Evolutionary conservation across 2,329 filamentous ascomycete species (phyloP).

Genomic region (Tolypocladium sp.): DNA sequence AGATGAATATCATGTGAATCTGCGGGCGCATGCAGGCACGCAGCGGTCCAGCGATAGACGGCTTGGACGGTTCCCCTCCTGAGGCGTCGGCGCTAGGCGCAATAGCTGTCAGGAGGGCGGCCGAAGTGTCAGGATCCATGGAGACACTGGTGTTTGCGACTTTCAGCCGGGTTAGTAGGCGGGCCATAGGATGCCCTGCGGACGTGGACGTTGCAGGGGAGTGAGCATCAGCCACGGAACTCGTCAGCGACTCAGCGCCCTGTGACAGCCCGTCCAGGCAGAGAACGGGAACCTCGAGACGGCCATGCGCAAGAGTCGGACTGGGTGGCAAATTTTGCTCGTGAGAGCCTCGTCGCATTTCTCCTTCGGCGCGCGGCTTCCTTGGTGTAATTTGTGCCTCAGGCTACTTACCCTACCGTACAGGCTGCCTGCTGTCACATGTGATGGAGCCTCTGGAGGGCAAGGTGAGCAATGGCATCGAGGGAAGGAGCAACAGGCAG

Average conservation of each 20-base stretch:
- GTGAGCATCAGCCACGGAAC: neutral
- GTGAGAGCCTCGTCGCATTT: neutral
- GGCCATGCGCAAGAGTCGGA: neutral
- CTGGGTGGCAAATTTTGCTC: neutral
- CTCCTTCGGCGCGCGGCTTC: neutral
- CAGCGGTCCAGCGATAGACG: neutral
- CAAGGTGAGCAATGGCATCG: neutral
- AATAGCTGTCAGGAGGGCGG: neutral
- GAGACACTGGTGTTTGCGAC: neutral
- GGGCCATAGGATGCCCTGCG: neutral
- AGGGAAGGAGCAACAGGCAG: neutral
- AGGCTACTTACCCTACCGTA: neutral
- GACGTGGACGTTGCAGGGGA: neutral
- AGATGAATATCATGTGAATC: neutral
- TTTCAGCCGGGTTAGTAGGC: neutral
- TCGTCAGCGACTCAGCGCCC: neutral
- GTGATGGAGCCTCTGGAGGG: neutral
- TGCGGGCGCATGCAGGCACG: neutral
- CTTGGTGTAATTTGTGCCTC: neutral
- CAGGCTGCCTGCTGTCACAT: neutral
- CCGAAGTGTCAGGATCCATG: neutral
- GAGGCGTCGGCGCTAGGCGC: neutral
- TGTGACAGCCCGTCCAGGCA: neutral
- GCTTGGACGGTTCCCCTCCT: neutral
- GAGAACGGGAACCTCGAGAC: neutral